phyloP scores from a whole-genome alignment of 148 eudicot species.

The Talinum fruticosum region DNA sequence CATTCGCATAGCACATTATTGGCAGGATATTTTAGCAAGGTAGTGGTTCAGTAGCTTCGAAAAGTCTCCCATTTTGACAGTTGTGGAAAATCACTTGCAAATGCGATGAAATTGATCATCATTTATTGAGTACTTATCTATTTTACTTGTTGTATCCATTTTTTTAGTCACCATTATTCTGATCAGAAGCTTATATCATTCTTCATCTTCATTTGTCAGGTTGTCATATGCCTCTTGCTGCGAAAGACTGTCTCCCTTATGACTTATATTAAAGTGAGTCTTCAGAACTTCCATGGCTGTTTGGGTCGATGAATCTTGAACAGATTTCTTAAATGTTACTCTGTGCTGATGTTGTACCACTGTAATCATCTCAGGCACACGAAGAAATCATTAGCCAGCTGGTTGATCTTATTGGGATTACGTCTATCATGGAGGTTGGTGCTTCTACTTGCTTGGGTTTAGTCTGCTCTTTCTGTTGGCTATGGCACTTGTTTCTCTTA shows the following conservation, averaged over 20 bases:
- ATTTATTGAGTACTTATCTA: background rate
- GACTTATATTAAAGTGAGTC: constrained; percentile 80
- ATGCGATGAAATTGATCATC: background rate
- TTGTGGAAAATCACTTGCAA: background rate
- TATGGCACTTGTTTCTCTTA: constrained; percentile 16
- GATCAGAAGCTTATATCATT: background rate
- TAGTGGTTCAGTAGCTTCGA: constrained; percentile 21
- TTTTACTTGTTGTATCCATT: background rate
- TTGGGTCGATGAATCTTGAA: background rate
- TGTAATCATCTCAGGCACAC: constrained; percentile 51
- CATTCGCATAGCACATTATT: constrained; percentile 70
- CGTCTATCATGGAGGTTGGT: constrained; percentile 97
- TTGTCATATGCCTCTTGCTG: constrained; percentile 77
- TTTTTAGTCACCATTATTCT: background rate
- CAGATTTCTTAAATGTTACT: background rate
- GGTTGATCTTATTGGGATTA: constrained; percentile 89
- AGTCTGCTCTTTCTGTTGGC: constrained; percentile 6
- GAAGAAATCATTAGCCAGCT: constrained; percentile 68
- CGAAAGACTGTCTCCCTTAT: constrained; percentile 80
- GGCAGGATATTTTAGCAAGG: constrained; percentile 98
- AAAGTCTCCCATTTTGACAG: background rate
- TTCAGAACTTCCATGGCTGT: background rate
- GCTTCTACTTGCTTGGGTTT: constrained; percentile 17
- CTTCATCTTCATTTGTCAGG: constrained; percentile 35
- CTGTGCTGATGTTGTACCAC: constrained; percentile 10